Base-by-base conservation (phyloP, 2,329 filamentous ascomycete genomes). In the Plectosphaerella plurivora region DNA sequence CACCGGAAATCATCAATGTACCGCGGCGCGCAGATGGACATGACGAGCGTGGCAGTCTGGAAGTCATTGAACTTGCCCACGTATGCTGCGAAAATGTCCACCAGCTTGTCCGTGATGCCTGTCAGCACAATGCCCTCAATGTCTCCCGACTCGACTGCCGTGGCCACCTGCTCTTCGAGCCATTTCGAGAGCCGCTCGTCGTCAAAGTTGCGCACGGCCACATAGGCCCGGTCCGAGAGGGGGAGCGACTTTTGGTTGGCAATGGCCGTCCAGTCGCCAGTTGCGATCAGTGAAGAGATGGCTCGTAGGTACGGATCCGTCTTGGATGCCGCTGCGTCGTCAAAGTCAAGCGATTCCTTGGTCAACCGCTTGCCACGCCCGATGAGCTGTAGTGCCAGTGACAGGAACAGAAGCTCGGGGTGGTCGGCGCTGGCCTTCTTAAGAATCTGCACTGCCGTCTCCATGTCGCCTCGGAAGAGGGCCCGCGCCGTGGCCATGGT, bases 271-370 rank as follows among this genome's bases (percentile, higher is more conserved):
- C 90, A 94, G 65, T 91, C 81, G 5, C 87, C 86, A 0, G 85
- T 89, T 10, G 86, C 84, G 55, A 94, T 88, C 58, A 89, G 84
- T 3, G 86, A 84, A 22, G 90, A 89, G 47, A 94, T 87, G 6
- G 88, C 89, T 51, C 89, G 86, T 22, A 94, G 78, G 63, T 92
- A 93, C 0, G 89, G 86, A 60, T 94, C 88, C 0, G 86, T 84
- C 55, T 87, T 81, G 53, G 79, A 82, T 24, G 83, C 80, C 14
- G 82, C 74, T 2, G 73, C 72, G 52, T 81, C 78, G 63, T 84
- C 81, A 59, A 83, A 81, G 59, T 83, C 80, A 22, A 84, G 72
- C 54, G 79, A 72, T 56, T 76, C 74, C 55, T 75, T 75, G 42
- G 68, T 68, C 4, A 73, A 59, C 41, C 68, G 66, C 45, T 68